Percentiles rank a stretch among this genome's conserved stretches.
These are phyloP conservation scores for Venturiaceae sp. DNA, from an alignment of 2,329 filamentous ascomycete species.

Conservation along the genomic window DNA sequence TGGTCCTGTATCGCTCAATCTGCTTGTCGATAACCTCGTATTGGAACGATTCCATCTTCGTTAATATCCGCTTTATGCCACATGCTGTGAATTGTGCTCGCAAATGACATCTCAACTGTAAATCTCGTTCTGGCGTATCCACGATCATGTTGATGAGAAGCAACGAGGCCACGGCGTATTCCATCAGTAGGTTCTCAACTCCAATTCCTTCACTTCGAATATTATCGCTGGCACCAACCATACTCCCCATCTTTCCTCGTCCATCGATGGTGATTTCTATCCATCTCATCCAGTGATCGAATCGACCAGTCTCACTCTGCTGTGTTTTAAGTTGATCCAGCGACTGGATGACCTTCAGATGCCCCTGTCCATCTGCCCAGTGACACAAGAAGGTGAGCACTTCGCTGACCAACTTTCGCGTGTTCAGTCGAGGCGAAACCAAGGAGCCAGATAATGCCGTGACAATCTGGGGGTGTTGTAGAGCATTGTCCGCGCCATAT, in stretches of 20 bases:
- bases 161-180: conserved; percentile 91
- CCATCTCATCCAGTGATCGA: conserved; percentile 97
- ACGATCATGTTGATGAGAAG: conserved; percentile 96
- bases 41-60: conserved; percentile 97
- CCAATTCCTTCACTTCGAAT: conserved; percentile 91
- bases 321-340: conserved; percentile 85
- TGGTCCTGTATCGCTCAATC: conserved; percentile 83
- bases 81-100: conserved; percentile 92
- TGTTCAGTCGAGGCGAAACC: conserved; percentile 80
- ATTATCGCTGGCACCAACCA: conserved; percentile 94
- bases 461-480: conserved; percentile 82
- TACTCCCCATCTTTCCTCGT: conserved; percentile 95
- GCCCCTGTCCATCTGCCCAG: conserved; percentile 81
- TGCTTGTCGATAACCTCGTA: conserved; percentile 99
- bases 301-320: conserved; percentile 85
- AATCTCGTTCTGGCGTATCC: conserved; percentile 78
- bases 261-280: conserved; percentile 96
- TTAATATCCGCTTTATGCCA: conserved; percentile 86
- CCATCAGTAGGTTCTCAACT: conserved; percentile 98
- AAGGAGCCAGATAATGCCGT: conserved; percentile 79
- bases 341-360: conserved; percentile 86
- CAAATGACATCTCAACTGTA: conserved; percentile 88
- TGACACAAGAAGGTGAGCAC: conserved; percentile 94
- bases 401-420: conserved; percentile 89
- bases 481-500: conserved; percentile 91